A percentile compares a stretch with the other conserved stretches of the same genome.
Conservation (phyloP, 306 rosid species). For the Arachis hypogaea region DNA sequence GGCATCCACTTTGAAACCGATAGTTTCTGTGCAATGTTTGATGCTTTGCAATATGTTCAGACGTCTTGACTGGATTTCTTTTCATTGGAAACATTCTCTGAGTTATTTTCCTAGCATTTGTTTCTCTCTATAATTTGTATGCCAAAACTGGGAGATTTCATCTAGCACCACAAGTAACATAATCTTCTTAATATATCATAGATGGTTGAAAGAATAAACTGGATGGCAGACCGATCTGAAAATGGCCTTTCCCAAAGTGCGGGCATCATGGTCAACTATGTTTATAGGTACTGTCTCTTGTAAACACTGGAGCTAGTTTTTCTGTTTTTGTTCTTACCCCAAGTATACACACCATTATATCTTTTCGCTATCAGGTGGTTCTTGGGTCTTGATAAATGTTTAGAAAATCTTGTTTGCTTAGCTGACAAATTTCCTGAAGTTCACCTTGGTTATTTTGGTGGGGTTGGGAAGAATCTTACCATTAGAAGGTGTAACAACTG, state of each 20-base stretch:
- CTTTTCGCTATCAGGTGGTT: conserved; percentile 20
- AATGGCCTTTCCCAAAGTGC: conserved; percentile 89
- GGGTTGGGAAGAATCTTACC: conserved; percentile 18
- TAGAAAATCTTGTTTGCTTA: conserved; percentile 10
- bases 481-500: conserved; percentile 9
- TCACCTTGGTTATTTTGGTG: conserved; percentile 26
- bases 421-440: conserved; percentile 5
- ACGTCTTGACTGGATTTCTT: conserved; percentile 11
- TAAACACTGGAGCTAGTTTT: conserved; percentile 27
- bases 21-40: conserved; percentile 25
- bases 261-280: conserved; percentile 94
- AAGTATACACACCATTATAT: conserved; percentile 3
- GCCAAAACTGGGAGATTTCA: conserved; percentile 5
- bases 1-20: conserved; percentile 26
- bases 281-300: conserved; percentile 63
- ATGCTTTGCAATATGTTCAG: conserved; percentile 19
- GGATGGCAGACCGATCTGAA: conserved; percentile 90
- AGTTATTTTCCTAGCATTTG: conserved; percentile 27
- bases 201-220: conserved; percentile 89
- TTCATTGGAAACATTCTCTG: conserved; percentile 22
- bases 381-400: conserved; percentile 9
- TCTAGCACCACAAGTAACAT: conserved; percentile 17
- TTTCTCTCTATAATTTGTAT: conserved; percentile 28
- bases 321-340: conserved; percentile 21
- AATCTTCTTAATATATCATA: conserved; percentile 50